Percentiles rank a stretch among this genome's conserved stretches.
phyloP scores from a whole-genome alignment of 73 alveolate species.

The Tetrahymena borealis region DNA sequence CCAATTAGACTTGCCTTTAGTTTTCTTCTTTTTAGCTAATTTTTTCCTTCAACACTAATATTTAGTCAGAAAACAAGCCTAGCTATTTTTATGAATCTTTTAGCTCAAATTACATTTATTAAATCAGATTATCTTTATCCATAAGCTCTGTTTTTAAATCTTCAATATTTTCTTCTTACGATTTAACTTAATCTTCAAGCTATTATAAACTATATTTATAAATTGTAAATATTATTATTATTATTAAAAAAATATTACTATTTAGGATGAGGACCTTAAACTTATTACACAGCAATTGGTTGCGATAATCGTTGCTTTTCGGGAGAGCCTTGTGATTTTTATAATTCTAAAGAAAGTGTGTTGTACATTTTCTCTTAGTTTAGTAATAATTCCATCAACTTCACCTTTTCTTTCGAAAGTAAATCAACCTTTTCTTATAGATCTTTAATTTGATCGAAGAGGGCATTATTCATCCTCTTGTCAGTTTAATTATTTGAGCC shows the following conservation, averaged over 20 bases:
- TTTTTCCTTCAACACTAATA: neutral
- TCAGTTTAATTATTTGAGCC: neutral
- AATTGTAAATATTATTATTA: neutral
- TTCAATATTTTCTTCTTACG: neutral
- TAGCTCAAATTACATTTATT: neutral
- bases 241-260: neutral
- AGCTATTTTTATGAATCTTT: neutral
- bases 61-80: neutral
- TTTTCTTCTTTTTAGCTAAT: neutral
- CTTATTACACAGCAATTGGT: neutral
- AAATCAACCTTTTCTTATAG: neutral
- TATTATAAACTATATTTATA: neutral
- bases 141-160: neutral
- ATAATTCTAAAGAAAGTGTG: neutral
- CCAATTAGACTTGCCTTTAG: neutral
- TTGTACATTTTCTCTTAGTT: neutral
- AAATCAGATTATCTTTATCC: neutral
- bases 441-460: neutral
- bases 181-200: neutral
- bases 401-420: neutral
- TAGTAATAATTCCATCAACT: neutral
- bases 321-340: neutral
- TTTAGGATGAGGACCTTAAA: neutral
- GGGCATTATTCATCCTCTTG: neutral
- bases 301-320: neutral